These are phyloP conservation scores for Meripilus lineatus DNA, from an alignment of 1,284 basidiomycete species.

Conservation along the genomic window DNA sequence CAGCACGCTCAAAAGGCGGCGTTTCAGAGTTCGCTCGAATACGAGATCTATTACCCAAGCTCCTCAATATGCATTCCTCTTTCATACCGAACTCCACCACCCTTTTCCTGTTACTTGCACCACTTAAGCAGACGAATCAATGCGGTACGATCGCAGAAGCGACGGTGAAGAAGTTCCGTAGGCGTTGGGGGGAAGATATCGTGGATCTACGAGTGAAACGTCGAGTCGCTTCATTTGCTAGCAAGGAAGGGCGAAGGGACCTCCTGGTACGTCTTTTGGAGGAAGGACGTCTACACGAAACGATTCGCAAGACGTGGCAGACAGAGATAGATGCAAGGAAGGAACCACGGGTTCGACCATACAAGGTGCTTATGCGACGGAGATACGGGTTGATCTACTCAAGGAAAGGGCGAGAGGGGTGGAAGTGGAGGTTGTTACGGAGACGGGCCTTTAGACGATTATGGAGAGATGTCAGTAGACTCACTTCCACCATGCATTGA, in stretches of 20 bases:
- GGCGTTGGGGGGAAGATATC: constrained; percentile 48
- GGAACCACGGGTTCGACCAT: too few species aligned
- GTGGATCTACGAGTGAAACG: constrained; percentile 55
- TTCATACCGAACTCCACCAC: constrained; percentile 60
- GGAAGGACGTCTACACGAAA: too few species aligned
- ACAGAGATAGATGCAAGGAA: too few species aligned
- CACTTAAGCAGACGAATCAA: constrained; percentile 39
- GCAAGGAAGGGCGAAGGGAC: constrained; percentile 60
- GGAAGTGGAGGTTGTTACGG: constrained; percentile 18
- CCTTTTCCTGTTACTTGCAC: constrained; percentile 51
- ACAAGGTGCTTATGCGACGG: too few species aligned
- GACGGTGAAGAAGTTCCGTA: constrained; percentile 39
- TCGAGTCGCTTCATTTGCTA: constrained; percentile 48
- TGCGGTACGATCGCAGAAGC: constrained; percentile 50
- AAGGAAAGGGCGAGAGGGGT: constrained; percentile 12
- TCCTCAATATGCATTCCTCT: constrained; percentile 42
- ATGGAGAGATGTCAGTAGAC: too few species aligned
- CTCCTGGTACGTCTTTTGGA: too few species aligned
- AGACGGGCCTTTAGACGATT: constrained; percentile 15
- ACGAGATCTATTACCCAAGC: constrained; percentile 33
- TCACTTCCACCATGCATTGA: too few species aligned
- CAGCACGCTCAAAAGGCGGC: constrained; percentile 11
- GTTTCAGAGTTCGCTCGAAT: constrained; percentile 26
- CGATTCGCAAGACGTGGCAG: too few species aligned
- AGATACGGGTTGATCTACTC: constrained; percentile 7